Evolutionary conservation across 345 rosid species (phyloP), one percentile per base, ranked within the genome.

Genomic region (Salix udensis): DNA sequence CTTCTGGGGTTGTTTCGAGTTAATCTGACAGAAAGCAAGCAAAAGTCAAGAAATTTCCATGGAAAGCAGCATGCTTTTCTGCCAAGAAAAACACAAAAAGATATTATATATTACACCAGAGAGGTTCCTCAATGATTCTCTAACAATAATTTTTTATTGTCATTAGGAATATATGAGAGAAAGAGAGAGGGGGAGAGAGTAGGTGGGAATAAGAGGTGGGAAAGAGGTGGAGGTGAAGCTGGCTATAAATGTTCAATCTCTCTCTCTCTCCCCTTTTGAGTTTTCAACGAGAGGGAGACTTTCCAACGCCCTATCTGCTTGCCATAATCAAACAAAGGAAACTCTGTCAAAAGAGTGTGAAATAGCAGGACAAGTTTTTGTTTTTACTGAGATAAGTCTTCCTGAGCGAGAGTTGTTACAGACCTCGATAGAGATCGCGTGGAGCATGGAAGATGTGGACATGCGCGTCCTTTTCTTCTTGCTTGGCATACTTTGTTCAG

Each of bases 191-290:
- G 52, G 52, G 66, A 34, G 19, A 52, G 74, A 50, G 74, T 73
- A 39, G 67, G 67, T 73, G 19, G 31, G 13, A 58, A 24, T 18
- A 36, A 31, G 30, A 46, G 40, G 31, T 3, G 7, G 24, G 23
- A 46, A 48, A 6, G n/a, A 15, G 14, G 30, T 23, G 52, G 55
- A 39, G 24, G 68, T 24, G 58, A 61, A 19, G 60, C 18, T 42
- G 40, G 68, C 50, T 73, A 73, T 42, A 73, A 73, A 73, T 73
- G 69, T 69, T 40, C 44, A 10, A 9, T 11, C 30, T 39, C 12
- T 39, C 42, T 39, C 46, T 42, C 1, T 9, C 4, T 42, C 2
- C 4, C 46, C 11, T 2, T 2, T 42, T 42, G 46, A 42, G 46
- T 2, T 42, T 42, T 42, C 46, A 42, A 42, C 46, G 46, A 42